Base-by-base conservation (phyloP, 2,329 filamentous ascomycete species). In the Trichophyton benhamiae region DNA sequence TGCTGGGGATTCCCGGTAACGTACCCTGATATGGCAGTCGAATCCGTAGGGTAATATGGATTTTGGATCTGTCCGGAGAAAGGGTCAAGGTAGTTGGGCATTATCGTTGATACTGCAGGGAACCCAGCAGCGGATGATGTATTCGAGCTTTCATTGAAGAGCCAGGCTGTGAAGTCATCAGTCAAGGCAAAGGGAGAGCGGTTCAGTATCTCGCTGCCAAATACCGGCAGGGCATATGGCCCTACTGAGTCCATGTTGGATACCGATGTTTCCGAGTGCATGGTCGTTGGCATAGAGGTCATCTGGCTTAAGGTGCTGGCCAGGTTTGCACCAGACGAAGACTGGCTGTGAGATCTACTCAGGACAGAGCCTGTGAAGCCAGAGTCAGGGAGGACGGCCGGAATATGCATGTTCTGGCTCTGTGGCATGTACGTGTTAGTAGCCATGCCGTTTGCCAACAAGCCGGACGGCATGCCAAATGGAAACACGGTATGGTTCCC, bases 141-240 rank as follows among this genome's bases (percentile, higher is more conserved):
- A 33, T 82, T 77, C 15, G 82, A 77, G 17, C 81, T 81, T 41
- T 85, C 85, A 70, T 88, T 91, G 74, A 95, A 95, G 27, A 95
- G 74, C 79, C 88, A 95, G 3, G 87, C 86, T 65, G 91, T 86
- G 68, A 94, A 94, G 69, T 95, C 90, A 70, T 95, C 89, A 0
- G 89, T 87, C 77, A 95, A 88, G 7, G 87, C 86, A 70, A 92
- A 92, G 0, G 92, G 91, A 2, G 91, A 95, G 62, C 92, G 88
- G 67, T 88, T 91, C 63, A 89, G 86, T 17, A 84, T 87, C 67
- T 95, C 90, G 27, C 83, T 86, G 15, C 90, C 90, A 73, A 96
- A 96, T 27, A 96, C 87, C 0, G 92, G 90, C 67, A 95, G 88
- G 3, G 88, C 71, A 63, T 72, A 77, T 3, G 70, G 68, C 11